phyloP scores from a whole-genome alignment of 306 rosid species.

The Prunus mira region DNA sequence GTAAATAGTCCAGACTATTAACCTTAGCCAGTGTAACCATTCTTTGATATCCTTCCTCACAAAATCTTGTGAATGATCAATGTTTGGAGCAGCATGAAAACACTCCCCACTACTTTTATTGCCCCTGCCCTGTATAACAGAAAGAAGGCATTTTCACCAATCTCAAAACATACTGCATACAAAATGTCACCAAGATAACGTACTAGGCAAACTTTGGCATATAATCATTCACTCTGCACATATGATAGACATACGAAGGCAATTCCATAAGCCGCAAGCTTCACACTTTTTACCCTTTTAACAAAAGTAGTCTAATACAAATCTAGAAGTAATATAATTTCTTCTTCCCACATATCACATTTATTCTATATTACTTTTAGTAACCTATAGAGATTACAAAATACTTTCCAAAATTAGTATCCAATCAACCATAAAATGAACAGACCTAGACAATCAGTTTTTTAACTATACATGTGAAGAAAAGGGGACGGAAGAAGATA shows the following conservation, averaged over 20 bases:
- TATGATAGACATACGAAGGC: neutral
- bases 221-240: neutral
- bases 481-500: neutral
- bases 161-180: neutral
- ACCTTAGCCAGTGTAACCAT: constrained; percentile 95
- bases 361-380: neutral
- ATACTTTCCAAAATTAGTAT: neutral
- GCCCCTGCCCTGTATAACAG: constrained; percentile 72
- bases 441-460: neutral
- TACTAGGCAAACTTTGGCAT: neutral
- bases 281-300: neutral
- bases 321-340: neutral
- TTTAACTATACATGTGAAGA: neutral
- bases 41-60: constrained; percentile 92
- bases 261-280: neutral
- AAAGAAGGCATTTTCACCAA: constrained; percentile 21
- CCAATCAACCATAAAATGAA: neutral
- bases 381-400: neutral
- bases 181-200: neutral
- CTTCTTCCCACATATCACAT: neutral
- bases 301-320: neutral
- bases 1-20: constrained; percentile 17
- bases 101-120: constrained; percentile 91
- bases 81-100: constrained; percentile 99
- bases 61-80: constrained; percentile 99